Base-by-base conservation (phyloP, 108 stramenopile species). In the Schizochytrium sp. region DNA sequence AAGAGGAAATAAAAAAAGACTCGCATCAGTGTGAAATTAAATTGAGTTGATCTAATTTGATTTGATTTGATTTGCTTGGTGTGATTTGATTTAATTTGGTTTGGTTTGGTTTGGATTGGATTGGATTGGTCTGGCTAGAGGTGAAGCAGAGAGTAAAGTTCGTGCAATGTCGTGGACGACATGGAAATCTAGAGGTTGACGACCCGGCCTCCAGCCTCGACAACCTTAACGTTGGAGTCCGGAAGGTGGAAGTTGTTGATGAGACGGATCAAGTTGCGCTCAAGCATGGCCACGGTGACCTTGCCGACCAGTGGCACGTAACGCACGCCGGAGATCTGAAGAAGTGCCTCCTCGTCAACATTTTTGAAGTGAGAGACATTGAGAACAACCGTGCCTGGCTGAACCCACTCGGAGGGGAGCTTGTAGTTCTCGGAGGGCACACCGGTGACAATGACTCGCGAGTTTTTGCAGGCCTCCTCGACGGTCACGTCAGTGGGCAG, bases 321-420 rank as follows among this genome's bases (percentile, higher is more conserved):
- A 41, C 88, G 93, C 34, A 96, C 93, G 29, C 97, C 97, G 0
- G 93, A 91, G 28, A 88, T 88, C 72, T 91, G 88, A n/a, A 95
- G 10, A 28, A 97, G 89, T 5, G 92, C 90, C 23, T 94, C 95
- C 89, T 96, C 97, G 47, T 96, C 94, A 14, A 97, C 94, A 88
- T 97, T 97, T 87, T 94, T 97, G 93, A 96, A 95, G 87, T 94
- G 93, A 59, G 97, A 94, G 10, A 98, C 97, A 91, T 97, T 97
- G 58, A 98, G 94, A 18, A 97, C 92, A 8, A 95, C 95, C 41
- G 96, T 88, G 34, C 95, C 95, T 8, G 91, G 89, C 58, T 92
- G 89, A 18, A 98, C 94, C 91, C 93, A 93, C 5, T 91, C 92
- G 12, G 92, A 88, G 16, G 96, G 95, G 21, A 98, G 90, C 23